phyloP scores from a whole-genome alignment of 352 stramenopile species.

The Globisporangium okanoganense region DNA sequence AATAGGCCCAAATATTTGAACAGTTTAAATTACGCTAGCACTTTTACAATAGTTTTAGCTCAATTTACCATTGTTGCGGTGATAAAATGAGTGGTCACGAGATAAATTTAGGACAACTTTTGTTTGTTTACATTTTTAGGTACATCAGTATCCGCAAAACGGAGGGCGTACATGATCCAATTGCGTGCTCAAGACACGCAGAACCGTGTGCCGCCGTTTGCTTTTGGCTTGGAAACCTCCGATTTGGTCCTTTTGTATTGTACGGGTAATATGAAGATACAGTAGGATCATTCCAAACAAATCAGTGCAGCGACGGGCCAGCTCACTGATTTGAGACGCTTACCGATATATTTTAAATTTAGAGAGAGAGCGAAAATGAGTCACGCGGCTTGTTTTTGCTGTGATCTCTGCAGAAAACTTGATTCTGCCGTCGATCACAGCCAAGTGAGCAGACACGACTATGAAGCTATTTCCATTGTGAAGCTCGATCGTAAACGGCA shows the following conservation, averaged over 20 bases:
- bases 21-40: no score
- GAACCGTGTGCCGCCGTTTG: not conserved
- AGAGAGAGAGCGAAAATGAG: not conserved
- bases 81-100: no score
- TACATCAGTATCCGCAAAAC: no score
- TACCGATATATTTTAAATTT: not conserved
- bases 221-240: not conserved
- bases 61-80: no score
- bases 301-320: not conserved
- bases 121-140: no score
- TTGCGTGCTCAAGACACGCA: not conserved
- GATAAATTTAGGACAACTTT: no score
- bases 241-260: not conserved
- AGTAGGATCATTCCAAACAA: not conserved
- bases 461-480: not conserved
- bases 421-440: not conserved
- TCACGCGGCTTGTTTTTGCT: not conserved
- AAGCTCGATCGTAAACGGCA: no score
- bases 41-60: no score
- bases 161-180: no score
- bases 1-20: not conserved
- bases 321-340: not conserved
- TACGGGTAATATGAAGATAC: no score
- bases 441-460: no score
- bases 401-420: not conserved